These are phyloP conservation scores for Glomus cerebriforme DNA, from an alignment of 192 early-diverging fungal genomes.

Conservation along the genomic window DNA sequence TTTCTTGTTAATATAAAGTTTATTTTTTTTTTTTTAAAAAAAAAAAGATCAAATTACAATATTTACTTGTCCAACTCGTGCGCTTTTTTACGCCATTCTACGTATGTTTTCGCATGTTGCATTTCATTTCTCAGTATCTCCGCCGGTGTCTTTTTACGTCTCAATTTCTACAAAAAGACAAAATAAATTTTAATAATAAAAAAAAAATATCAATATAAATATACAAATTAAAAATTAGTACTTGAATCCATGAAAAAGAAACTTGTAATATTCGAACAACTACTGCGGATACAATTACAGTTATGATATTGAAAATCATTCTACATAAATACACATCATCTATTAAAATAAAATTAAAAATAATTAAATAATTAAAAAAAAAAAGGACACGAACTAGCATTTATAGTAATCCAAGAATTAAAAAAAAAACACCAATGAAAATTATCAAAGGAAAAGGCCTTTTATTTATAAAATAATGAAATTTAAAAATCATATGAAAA, in stretches of 20 bases:
- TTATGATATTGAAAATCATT: not conserved
- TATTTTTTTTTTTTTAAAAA: not conserved
- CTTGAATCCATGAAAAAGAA: not conserved
- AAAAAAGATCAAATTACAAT: not conserved
- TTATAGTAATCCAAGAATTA: not conserved
- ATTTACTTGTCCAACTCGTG: constrained; percentile 51
- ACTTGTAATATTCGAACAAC: not conserved
- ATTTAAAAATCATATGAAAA: too few relatives aligned
- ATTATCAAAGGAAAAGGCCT: too few relatives aligned
- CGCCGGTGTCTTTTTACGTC: constrained; percentile 40
- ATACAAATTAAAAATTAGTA: not conserved
- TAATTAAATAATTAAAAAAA: not conserved
- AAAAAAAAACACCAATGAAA: too few relatives aligned
- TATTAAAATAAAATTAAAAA: not conserved
- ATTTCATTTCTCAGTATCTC: constrained; percentile 49
- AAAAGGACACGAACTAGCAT: not conserved
- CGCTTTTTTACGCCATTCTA: constrained; percentile 56
- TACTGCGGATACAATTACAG: not conserved
- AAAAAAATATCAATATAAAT: not conserved
- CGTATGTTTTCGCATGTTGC: constrained; percentile 47
- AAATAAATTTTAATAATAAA: not conserved
- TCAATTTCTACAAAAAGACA: not conserved
- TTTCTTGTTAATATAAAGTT: not conserved
- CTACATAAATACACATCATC: not conserved
- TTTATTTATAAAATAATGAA: too few relatives aligned